Conservation (phyloP, 805 yeast species). For the Candida silvicultrix region DNA sequence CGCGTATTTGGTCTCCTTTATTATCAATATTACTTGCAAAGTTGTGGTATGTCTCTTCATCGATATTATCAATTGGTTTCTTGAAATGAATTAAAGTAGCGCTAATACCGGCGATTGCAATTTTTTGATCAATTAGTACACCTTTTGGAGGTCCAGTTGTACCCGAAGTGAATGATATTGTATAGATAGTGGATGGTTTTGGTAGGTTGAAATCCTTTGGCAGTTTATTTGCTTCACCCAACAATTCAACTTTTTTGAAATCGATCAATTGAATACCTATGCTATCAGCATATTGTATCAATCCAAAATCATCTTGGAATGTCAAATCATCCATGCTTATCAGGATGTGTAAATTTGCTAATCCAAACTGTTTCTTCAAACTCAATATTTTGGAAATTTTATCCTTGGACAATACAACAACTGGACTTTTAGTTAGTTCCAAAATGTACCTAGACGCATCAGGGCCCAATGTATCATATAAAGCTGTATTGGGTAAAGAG, state of each 20-base stretch:
- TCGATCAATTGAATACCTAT: conserved; percentile 28
- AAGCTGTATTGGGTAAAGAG: conserved; percentile 35
- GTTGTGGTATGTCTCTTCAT: conserved; percentile 1
- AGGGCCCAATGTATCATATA: conserved; percentile 42
- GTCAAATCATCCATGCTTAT: conserved; percentile 41
- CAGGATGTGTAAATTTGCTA: conserved; percentile 31
- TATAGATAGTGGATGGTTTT: conserved; percentile 33
- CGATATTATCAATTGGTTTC: conserved; percentile 1
- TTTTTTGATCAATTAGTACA: conserved; percentile 41
- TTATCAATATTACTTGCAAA: conserved; percentile 10
- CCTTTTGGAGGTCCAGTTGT: conserved; percentile 64
- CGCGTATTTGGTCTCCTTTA: conserved; percentile 21
- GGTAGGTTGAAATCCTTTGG: conserved; percentile 23
- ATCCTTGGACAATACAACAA: conserved; percentile 39
- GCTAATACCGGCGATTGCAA: conserved; percentile 35
- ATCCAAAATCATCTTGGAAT: conserved; percentile 18
- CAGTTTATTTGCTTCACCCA: conserved; percentile 31
- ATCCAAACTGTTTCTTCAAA: conserved; percentile 29
- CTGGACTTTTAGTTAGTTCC: conserved; percentile 44
- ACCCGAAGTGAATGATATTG: conserved; percentile 64
- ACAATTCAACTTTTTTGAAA: conserved; percentile 26
- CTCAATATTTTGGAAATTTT: conserved; percentile 36
- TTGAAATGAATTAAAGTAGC: conserved; percentile 11
- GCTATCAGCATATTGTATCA: conserved; percentile 13
- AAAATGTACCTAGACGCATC: conserved; percentile 47